These are phyloP conservation scores for Psilocybe cubensis DNA, from an alignment of 768 basidiomycete species.

Conservation along the genomic window DNA sequence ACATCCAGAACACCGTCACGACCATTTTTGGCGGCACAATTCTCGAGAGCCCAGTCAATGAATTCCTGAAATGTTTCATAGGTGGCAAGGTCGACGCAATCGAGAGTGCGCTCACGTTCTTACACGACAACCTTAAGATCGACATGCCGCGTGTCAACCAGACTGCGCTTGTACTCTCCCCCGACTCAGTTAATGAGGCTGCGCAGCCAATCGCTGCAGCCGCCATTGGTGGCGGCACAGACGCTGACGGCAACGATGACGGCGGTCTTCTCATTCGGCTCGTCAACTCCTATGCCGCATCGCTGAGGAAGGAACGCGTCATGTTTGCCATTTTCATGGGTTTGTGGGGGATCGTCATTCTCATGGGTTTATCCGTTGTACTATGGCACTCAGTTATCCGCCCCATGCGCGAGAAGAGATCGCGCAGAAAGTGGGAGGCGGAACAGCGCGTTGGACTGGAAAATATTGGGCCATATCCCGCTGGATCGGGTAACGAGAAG, in stretches of 20 bases:
- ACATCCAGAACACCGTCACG: conserved; percentile 78
- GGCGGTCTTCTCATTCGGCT: conserved; percentile 73
- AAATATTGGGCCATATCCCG: conserved; percentile 42
- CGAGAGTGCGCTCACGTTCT: conserved; percentile 87
- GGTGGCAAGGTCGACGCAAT: conserved; percentile 90
- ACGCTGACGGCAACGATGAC: conserved; percentile 51
- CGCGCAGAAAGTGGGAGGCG: conserved; percentile 50
- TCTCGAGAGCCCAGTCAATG: conserved; percentile 79
- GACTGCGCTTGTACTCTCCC: conserved; percentile 77
- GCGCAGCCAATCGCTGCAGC: conserved; percentile 82
- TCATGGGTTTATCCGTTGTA: conserved; percentile 75
- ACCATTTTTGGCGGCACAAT: conserved; percentile 85
- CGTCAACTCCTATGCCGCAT: conserved; percentile 70
- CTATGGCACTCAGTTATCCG: conserved; percentile 74
- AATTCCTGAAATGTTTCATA: conserved; percentile 87
- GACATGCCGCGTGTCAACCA: conserved; percentile 80
- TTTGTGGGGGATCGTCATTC: conserved; percentile 81
- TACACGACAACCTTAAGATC: conserved; percentile 85
- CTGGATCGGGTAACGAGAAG: conserved; percentile 10
- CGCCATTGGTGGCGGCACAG: conserved; percentile 72
- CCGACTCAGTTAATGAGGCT: conserved; percentile 70
- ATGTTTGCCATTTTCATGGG: conserved; percentile 85
- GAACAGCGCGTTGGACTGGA: conserved; percentile 56
- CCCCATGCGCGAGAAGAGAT: conserved; percentile 47
- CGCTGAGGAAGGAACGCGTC: conserved; percentile 79